Percentiles rank a stretch among this genome's conserved stretches.
phyloP scores from a whole-genome alignment of 805 yeast genomes.

The Wickerhamomyces alni region DNA sequence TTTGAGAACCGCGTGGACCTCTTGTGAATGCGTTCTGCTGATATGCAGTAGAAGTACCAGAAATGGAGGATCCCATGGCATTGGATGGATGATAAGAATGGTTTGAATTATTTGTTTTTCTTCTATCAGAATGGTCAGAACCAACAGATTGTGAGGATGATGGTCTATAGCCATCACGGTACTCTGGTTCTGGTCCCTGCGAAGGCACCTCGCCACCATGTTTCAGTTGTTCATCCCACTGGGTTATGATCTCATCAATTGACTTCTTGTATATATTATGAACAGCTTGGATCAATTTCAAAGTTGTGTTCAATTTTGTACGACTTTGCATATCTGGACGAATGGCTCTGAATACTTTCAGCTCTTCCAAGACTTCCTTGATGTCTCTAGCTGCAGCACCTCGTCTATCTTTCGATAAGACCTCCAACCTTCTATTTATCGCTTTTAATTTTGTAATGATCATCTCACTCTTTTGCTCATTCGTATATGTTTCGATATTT shows the following conservation, averaged over 20 bases:
- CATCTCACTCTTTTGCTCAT: neutral
- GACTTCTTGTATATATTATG: neutral
- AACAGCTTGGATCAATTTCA: neutral
- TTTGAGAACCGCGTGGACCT: too few species aligned
- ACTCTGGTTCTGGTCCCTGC: neutral
- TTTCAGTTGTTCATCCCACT: neutral
- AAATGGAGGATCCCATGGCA: too few species aligned
- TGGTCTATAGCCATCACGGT: neutral
- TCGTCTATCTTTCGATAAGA: neutral
- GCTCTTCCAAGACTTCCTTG: neutral
- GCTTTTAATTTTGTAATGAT: neutral
- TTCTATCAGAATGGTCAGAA: too few species aligned
- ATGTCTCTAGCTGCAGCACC: neutral
- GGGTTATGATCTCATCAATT: neutral
- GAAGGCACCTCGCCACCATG: neutral
- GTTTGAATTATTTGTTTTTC: too few species aligned
- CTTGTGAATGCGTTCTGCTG: too few species aligned
- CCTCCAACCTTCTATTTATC: neutral
- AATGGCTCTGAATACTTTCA: neutral
- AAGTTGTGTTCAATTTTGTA: neutral
- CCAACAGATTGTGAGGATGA: too few species aligned
- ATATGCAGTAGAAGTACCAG: too few species aligned
- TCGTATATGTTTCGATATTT: too few species aligned
- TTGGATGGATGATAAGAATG: too few species aligned
- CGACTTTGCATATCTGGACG: neutral